Evolutionary conservation across 2,329 filamentous ascomycete species (phyloP).

Genomic region (Colletotrichum tanaceti): DNA sequence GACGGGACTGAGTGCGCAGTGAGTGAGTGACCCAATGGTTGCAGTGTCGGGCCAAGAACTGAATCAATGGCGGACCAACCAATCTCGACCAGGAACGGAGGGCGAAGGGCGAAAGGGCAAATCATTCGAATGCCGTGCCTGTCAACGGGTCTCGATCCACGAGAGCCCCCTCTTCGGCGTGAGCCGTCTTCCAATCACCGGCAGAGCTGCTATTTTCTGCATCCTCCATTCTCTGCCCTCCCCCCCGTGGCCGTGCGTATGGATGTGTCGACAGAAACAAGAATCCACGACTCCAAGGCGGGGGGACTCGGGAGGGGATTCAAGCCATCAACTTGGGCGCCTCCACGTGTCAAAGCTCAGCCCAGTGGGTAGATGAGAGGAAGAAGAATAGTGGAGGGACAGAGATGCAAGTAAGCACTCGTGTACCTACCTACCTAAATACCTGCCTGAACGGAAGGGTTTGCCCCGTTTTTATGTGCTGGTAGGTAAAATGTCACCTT

Average conservation of each 20-base stretch:
- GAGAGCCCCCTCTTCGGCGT: not conserved
- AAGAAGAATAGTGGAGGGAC: slow-evolving; percentile 11
- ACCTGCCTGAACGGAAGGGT: not conserved
- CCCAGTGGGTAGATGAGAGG: slow-evolving; percentile 4
- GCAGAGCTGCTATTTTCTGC: slow-evolving; percentile 29
- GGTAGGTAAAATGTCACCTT: too few species aligned
- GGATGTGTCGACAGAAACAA: slow-evolving; percentile 8
- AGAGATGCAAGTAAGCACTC: slow-evolving; percentile 24
- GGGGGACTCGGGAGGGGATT: not conserved
- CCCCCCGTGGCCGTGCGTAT: slow-evolving; percentile 24
- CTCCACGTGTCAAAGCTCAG: slow-evolving; percentile 38
- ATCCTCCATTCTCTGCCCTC: not conserved
- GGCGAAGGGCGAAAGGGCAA: not conserved
- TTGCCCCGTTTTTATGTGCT: not conserved
- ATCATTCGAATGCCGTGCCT: slow-evolving; percentile 8
- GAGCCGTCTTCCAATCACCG: slow-evolving; percentile 18
- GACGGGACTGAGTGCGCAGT: not conserved
- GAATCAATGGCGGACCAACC: slow-evolving; percentile 29
- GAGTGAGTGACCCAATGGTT: slow-evolving; percentile 6
- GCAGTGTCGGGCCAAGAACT: slow-evolving; percentile 18
- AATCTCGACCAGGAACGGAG: slow-evolving; percentile 24
- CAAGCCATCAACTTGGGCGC: slow-evolving; percentile 37
- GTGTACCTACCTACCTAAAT: too few species aligned
- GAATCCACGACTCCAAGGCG: slow-evolving; percentile 9
- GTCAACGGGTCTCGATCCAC: not conserved